phyloP scores from a whole-genome alignment of 1,284 basidiomycete species.

The Cystobasidium sp. region DNA sequence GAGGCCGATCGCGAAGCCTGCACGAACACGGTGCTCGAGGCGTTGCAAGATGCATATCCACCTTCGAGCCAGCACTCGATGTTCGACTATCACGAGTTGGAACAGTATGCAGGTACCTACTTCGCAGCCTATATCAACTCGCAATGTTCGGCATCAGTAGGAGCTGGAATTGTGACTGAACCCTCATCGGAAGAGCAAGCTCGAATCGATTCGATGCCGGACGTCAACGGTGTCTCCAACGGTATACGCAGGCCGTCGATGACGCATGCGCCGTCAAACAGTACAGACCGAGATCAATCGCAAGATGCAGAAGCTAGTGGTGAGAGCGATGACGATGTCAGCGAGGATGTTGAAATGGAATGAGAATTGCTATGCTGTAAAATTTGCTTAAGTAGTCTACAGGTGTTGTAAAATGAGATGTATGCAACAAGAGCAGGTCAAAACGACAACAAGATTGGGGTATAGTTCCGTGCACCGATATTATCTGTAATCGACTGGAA shows the following conservation, averaged over 20 bases:
- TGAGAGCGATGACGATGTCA: slow-evolving; percentile 37
- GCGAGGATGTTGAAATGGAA: slow-evolving; percentile 43
- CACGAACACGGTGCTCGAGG: slow-evolving; percentile 28
- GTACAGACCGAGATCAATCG: slow-evolving; percentile 21
- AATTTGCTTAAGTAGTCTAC: background rate
- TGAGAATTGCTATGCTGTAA: slow-evolving; percentile 13
- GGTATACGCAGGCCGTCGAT: slow-evolving; percentile 2
- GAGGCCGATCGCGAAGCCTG: slow-evolving; percentile 31
- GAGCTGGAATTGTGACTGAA: slow-evolving; percentile 33
- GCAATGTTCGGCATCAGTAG: slow-evolving; percentile 35
- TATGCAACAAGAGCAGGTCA: background rate
- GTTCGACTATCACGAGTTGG: slow-evolving; percentile 37
- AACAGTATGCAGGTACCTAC: slow-evolving; percentile 21
- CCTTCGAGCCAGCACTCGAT: slow-evolving; percentile 11
- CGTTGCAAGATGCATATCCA: slow-evolving; percentile 37
- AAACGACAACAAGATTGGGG: no score
- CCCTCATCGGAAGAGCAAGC: slow-evolving; percentile 14
- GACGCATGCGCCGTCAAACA: background rate
- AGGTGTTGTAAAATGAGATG: slow-evolving; percentile 3
- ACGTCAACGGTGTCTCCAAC: slow-evolving; percentile 12
- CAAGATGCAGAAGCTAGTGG: slow-evolving; percentile 31
- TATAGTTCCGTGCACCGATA: no score
- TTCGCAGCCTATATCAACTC: slow-evolving; percentile 41
- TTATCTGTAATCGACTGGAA: no score
- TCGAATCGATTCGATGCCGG: slow-evolving; percentile 2